Evolutionary conservation across 2,329 filamentous ascomycete genomes (phyloP).

Genomic region (Monilinia laxa): DNA sequence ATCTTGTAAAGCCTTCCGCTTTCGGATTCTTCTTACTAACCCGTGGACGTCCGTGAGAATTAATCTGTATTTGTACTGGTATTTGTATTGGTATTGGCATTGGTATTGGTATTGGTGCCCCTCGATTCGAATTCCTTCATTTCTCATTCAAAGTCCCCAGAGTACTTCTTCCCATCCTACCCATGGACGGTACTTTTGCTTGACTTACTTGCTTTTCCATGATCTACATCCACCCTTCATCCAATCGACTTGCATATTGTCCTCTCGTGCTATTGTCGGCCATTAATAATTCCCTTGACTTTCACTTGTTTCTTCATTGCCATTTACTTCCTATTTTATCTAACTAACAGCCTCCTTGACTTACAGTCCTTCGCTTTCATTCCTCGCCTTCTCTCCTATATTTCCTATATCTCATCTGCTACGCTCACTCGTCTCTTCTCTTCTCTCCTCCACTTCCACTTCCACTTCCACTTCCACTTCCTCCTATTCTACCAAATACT

Average conservation of each 20-base stretch:
- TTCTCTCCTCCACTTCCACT: neutral
- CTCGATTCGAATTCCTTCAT: too few relatives aligned
- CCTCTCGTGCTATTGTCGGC: constrained; percentile 12
- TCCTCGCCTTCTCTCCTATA: neutral
- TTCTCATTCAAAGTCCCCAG: too few relatives aligned
- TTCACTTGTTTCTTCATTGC: constrained; percentile 4
- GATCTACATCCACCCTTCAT: neutral
- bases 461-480: neutral
- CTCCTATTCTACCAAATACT: neutral
- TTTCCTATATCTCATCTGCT: neutral
- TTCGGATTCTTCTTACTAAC: neutral
- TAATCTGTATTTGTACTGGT: too few relatives aligned
- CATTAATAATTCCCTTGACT: constrained; percentile 19
- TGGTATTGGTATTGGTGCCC: too few relatives aligned
- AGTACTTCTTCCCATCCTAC: too few relatives aligned
- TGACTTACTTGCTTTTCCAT: neutral
- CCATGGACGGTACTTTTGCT: too few relatives aligned
- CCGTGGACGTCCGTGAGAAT: too few relatives aligned
- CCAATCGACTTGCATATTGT: constrained; percentile 17
- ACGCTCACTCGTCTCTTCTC: too few relatives aligned
- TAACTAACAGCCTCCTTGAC: neutral
- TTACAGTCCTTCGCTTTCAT: neutral
- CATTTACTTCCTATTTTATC: constrained; percentile 1
- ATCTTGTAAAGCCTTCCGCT: neutral
- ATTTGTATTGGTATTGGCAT: too few relatives aligned